Conservation (phyloP, 2,329 filamentous ascomycete genomes). For the Xylaria sp. region DNA sequence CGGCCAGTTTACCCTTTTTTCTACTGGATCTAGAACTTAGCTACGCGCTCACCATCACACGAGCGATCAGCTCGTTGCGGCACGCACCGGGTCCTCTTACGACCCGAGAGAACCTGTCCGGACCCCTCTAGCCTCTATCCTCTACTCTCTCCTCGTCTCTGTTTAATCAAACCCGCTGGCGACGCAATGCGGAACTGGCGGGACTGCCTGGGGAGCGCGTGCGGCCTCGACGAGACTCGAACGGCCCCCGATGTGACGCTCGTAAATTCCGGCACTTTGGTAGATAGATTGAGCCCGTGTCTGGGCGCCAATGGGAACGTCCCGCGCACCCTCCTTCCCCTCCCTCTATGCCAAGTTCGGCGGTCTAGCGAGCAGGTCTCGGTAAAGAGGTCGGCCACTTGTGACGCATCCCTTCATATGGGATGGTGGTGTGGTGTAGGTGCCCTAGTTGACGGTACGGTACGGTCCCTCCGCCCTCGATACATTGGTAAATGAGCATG, state of each 20-base stretch:
- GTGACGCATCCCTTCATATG: background rate
- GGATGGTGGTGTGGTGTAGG: background rate
- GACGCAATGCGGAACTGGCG: slow-evolving; percentile 2
- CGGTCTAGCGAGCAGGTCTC: background rate
- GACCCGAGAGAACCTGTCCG: background rate
- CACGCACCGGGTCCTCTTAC: background rate
- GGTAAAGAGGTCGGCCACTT: slow-evolving; percentile 6
- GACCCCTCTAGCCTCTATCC: slow-evolving; percentile 9
- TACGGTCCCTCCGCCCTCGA: slow-evolving; percentile 10
- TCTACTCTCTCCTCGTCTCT: background rate
- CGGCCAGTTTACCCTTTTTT: background rate
- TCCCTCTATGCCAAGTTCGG: background rate
- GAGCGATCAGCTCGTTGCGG: slow-evolving; percentile 1
- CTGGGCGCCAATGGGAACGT: slow-evolving; percentile 23
- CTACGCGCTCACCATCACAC: background rate
- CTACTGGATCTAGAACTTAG: background rate
- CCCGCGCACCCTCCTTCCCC: slow-evolving; percentile 2
- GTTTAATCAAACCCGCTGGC: background rate
- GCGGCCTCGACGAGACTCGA: slow-evolving; percentile 19
- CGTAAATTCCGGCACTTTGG: slow-evolving; percentile 28
- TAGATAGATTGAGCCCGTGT: slow-evolving; percentile 27
- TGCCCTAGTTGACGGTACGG: background rate
- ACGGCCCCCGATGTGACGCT: slow-evolving; percentile 16
- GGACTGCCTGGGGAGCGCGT: background rate
- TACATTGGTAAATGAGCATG: background rate